Percentiles rank a stretch among this genome's conserved stretches.
These are phyloP conservation scores for Sungouiella thailandica DNA, from an alignment of 805 yeast species.

Conservation along the genomic window DNA sequence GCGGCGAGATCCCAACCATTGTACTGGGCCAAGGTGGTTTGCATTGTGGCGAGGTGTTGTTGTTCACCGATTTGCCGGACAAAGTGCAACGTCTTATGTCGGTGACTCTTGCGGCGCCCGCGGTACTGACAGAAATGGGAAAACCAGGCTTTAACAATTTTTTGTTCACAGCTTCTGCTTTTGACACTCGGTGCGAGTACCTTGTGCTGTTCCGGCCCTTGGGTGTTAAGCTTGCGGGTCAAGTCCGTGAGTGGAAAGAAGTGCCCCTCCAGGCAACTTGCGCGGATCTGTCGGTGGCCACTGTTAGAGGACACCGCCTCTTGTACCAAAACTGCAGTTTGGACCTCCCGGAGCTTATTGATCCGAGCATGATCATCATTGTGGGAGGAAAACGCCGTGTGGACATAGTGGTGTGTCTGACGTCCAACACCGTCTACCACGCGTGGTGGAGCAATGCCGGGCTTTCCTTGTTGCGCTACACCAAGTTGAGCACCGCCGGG, in stretches of 20 bases:
- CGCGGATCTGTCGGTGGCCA: neutral
- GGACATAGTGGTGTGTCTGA: neutral
- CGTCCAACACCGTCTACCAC: neutral
- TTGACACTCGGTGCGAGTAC: no score
- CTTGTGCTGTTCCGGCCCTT: no score
- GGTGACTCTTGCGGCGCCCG: neutral
- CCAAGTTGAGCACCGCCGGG: no score
- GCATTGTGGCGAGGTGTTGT: slow-evolving; percentile 26
- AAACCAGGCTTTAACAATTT: no score
- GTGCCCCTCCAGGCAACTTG: no score
- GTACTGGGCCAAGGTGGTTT: slow-evolving; percentile 32
- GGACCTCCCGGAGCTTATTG: neutral
- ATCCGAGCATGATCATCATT: neutral
- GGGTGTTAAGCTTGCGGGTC: no score
- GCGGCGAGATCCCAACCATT: slow-evolving; percentile 6
- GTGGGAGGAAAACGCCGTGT: neutral
- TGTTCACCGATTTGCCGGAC: no score
- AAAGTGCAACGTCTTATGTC: neutral
- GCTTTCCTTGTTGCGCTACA: no score
- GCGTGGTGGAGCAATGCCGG: no score
- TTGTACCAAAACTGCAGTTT: neutral
- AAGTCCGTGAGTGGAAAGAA: no score
- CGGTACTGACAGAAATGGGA: neutral
- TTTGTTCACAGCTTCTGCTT: no score
- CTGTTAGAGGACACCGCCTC: neutral